Conservation (phyloP, 805 yeast genomes). For the Tetrapisispora phaffii region DNA sequence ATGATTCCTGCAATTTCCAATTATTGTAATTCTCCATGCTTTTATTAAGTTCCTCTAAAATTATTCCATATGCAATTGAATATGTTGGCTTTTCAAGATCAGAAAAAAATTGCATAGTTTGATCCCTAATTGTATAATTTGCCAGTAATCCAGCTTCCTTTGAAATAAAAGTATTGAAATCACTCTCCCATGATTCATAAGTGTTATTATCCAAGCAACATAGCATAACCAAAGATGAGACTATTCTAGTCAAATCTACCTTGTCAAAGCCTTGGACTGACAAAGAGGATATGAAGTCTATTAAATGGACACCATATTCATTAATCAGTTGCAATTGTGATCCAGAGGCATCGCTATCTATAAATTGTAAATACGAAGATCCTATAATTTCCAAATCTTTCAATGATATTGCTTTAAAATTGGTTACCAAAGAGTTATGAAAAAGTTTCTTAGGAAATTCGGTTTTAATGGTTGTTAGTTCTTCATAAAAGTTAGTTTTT, state of each 20-base stretch:
- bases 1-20: constrained; percentile 14
- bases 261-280: constrained; percentile 6
- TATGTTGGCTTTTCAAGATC: constrained; percentile 33
- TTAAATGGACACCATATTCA: constrained; percentile 15
- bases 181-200: constrained; percentile 42
- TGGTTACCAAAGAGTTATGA: constrained; percentile 3
- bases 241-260: constrained; percentile 10
- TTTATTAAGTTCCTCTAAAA: background rate
- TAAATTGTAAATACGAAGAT: constrained; percentile 2
- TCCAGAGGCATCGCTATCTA: background rate
- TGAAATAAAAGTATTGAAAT: constrained; percentile 61
- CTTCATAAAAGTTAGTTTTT: constrained; percentile 16
- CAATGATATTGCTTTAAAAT: constrained; percentile 10
- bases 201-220: constrained; percentile 36
- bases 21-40: constrained; percentile 1
- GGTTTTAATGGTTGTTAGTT: constrained; percentile 14
- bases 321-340: constrained; percentile 7
- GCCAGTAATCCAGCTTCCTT: constrained; percentile 63
- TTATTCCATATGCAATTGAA: constrained; percentile 2
- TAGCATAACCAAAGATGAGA: constrained; percentile 30
- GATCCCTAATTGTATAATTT: constrained; percentile 47
- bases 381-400: constrained; percentile 11
- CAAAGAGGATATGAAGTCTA: constrained; percentile 16
- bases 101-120: constrained; percentile 46
- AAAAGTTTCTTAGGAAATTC: constrained; percentile 19